Evolutionary conservation across 225 moss, liverwort and hornwort genomes (phyloP), one percentile per base, ranked within the genome.

Genomic region (Marchantia polymorpha): DNA sequence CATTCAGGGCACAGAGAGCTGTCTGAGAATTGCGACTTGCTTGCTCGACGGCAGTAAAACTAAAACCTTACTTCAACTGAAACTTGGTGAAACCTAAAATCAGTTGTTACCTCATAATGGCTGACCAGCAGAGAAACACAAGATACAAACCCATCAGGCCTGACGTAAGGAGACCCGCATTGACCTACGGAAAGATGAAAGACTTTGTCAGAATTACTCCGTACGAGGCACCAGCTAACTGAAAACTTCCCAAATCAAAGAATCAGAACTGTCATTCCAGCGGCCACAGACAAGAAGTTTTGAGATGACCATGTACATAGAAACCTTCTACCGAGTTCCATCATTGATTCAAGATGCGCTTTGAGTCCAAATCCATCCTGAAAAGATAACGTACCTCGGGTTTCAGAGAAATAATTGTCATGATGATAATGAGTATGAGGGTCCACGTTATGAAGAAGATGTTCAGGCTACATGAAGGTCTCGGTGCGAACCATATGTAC

Each of bases 381-480:
- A 50, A 17, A 26, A 75, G 46, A 22, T 12, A n/a, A 80, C 84
- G 56, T 83, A 96, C 96, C 88, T 92, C 90, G 5, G 93, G 71
- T 53, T 83, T 89, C 56, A 95, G 58, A 48, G 97, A 99, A 70
- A 99, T 91, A 53, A 12, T 79, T 4, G 95, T 93, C 93, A 91
- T 92, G 78, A 80, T 75, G 64, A 95, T 64, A 54, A 97, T 90
- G 76, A 94, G 84, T 84, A 97, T 80, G 73, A 99, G 73, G 60
- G 97, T 99, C 97, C 95, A 99, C 58, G 95, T 95, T 51, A 99
- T 84, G 80, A 99, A 99, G 58, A 95, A 99, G 53, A 99, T 95
- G 81, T 99, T 99, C 49, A 94, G 86, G 65, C 90, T 83, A 81
- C 97, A 99, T 26, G 92, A 88, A 77, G 89, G 86, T 69, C 81